Evolutionary conservation across 2,329 filamentous ascomycete genomes (phyloP).

Genomic region (Botryotinia calthae): DNA sequence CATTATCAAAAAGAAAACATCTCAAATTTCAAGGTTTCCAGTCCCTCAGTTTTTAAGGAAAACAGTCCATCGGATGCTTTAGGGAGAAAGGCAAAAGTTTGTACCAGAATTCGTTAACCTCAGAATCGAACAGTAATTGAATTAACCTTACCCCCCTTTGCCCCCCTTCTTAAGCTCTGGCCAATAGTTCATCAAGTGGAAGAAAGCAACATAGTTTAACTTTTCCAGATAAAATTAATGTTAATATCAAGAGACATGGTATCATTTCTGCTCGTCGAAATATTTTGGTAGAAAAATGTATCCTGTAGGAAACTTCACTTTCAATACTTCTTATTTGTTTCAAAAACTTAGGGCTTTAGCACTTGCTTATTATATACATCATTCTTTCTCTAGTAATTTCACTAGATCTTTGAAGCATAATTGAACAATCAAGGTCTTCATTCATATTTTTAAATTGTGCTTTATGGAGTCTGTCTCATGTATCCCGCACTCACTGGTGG

Average conservation of each 20-base stretch:
- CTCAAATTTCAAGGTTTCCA: not conserved
- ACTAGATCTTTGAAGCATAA: not conserved
- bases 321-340: not conserved
- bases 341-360: not conserved
- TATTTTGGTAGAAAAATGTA: not conserved
- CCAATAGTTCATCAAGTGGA: fast-evolving
- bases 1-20: not conserved
- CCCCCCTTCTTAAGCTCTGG: not conserved
- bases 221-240: fast-evolving
- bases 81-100: not conserved
- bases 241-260: not conserved
- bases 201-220: not conserved
- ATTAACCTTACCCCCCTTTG: too few species aligned
- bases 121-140: not conserved
- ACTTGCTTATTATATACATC: not conserved
- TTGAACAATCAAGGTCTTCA: not conserved
- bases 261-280: not conserved
- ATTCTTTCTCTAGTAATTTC: not conserved
- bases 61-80: too few species aligned
- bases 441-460: not conserved
- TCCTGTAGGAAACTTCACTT: not conserved
- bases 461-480: not conserved
- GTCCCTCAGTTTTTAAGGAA: not conserved
- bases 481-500: not conserved
- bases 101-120: not conserved